phyloP scores from a whole-genome alignment of 331 rosid genomes.

The Cucumis variabilis region DNA sequence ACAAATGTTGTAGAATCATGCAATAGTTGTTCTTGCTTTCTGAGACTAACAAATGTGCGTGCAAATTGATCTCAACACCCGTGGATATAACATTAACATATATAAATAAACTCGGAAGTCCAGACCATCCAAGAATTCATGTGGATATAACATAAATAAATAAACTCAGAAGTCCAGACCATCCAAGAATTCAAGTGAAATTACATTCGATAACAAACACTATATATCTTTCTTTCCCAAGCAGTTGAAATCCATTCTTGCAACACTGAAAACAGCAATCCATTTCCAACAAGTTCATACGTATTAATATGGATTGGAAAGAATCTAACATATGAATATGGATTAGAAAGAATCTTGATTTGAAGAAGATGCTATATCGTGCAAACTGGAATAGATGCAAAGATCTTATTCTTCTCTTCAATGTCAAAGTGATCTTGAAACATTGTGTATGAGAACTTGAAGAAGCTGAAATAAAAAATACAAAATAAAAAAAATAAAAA shows the following conservation, averaged over 20 bases:
- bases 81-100: too few relatives aligned
- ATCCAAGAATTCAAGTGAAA: neutral
- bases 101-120: neutral
- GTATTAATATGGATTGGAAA: neutral
- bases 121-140: neutral
- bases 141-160: too few relatives aligned
- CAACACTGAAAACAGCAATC: neutral
- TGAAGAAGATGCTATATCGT: neutral
- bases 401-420: neutral
- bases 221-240: neutral
- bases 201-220: neutral
- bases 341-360: neutral
- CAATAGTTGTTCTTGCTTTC: too few relatives aligned
- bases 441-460: neutral
- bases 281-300: neutral
- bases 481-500: too few relatives aligned
- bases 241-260: neutral
- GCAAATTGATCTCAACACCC: too few relatives aligned
- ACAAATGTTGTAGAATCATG: too few relatives aligned
- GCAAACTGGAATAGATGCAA: neutral
- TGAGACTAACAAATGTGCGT: too few relatives aligned
- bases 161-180: neutral
- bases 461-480: slow-evolving; percentile 10
- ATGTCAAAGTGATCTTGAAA: neutral
- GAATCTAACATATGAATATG: neutral